A percentile compares a stretch with the other conserved stretches of the same genome.
Evolutionary conservation across 2,329 filamentous ascomycete genomes (phyloP).

Genomic region (Cladosporium sp.): DNA sequence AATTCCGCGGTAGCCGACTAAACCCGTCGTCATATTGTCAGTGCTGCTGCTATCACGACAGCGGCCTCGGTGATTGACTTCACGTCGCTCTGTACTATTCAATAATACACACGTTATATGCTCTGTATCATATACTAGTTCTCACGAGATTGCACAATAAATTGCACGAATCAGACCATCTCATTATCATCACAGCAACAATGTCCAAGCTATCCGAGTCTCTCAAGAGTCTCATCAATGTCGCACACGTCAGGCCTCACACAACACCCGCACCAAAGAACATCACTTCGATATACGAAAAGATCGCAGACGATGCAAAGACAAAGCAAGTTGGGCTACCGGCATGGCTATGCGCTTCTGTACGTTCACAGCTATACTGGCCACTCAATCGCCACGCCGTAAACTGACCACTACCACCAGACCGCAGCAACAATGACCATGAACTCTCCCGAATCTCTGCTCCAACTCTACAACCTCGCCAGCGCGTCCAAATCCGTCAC

Average conservation of each 20-base stretch:
- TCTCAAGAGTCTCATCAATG: slow-evolving; percentile 71
- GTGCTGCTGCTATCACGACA: not conserved
- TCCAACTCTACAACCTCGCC: slow-evolving; percentile 53
- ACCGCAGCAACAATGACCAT: slow-evolving; percentile 80
- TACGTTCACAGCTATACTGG: slow-evolving; percentile 30
- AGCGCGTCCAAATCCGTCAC: slow-evolving; percentile 21
- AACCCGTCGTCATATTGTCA: not conserved
- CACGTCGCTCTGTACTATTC: not conserved
- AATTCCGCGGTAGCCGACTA: not conserved
- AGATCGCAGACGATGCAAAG: slow-evolving; percentile 60
- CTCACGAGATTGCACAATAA: not conserved
- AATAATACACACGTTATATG: not conserved
- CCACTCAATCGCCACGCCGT: not conserved
- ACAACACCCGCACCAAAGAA: slow-evolving; percentile 60
- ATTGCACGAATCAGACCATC: not conserved
- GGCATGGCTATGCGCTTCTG: slow-evolving; percentile 65
- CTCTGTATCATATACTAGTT: no score
- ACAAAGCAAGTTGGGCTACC: slow-evolving; percentile 58
- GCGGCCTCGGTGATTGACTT: slow-evolving; percentile 15
- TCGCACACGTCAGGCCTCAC: slow-evolving; percentile 62
- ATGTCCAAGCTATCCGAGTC: slow-evolving; percentile 72
- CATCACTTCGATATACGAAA: slow-evolving; percentile 61
- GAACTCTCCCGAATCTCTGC: slow-evolving; percentile 75
- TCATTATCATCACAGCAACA: not conserved
- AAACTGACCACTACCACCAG: slow-evolving; percentile 36